These are phyloP conservation scores for Ustilago xerochloae DNA, from an alignment of 1,284 basidiomycete species.

Conservation along the genomic window DNA sequence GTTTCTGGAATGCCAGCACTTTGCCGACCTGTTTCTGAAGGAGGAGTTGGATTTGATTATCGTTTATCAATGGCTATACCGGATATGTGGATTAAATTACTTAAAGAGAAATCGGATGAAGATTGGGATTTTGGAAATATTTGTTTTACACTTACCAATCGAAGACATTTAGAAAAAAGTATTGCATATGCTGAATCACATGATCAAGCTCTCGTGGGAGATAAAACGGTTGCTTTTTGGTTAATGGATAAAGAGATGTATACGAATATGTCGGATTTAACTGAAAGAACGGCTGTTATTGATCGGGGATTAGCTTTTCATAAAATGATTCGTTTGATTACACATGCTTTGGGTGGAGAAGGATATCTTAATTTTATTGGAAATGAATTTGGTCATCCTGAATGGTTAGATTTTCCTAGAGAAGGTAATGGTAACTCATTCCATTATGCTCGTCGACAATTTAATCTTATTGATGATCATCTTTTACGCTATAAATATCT, in stretches of 20 bases:
- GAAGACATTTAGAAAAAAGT: conserved; percentile 87
- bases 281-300: conserved; percentile 85
- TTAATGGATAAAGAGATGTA: conserved; percentile 99
- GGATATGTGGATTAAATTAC: conserved; percentile 99
- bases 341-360: conserved; percentile 92
- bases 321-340: conserved; percentile 94
- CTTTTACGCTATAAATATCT: conserved; percentile 90
- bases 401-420: conserved; percentile 99
- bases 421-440: conserved; percentile 94
- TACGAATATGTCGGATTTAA: conserved; percentile 84
- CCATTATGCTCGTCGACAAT: conserved; percentile 88
- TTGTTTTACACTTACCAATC: conserved; percentile 87
- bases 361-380: conserved; percentile 98
- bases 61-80: conserved; percentile 97
- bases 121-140: conserved; percentile 91
- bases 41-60: conserved; percentile 97
- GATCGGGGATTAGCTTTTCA: conserved; percentile 90
- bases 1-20: conserved; percentile 98
- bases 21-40: conserved; percentile 80
- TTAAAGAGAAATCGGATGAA: conserved; percentile 89
- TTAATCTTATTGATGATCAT: conserved; percentile 89
- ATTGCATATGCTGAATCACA: conserved; percentile 96
- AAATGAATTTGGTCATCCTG: conserved; percentile 97
- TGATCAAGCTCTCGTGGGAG: conserved; percentile 96
- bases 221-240: conserved; percentile 95